Conservation (phyloP, 345 rosid species). For the Camelina laxa region DNA sequence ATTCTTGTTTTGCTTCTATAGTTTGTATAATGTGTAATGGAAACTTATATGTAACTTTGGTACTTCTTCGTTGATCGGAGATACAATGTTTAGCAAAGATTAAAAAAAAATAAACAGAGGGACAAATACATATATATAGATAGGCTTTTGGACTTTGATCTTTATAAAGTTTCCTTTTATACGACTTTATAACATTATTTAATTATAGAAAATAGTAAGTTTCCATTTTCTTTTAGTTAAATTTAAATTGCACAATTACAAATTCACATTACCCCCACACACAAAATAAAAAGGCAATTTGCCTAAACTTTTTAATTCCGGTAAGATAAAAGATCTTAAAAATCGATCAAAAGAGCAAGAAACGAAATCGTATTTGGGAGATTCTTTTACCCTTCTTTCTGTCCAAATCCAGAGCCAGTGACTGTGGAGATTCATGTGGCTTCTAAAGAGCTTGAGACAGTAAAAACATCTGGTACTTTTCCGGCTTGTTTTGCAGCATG, state of each 20-base stretch:
- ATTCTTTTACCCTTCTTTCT: conserved; percentile 82
- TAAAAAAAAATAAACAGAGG: too few species aligned
- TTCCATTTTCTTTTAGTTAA: neutral
- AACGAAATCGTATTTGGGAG: neutral
- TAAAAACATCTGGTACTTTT: conserved; percentile 94
- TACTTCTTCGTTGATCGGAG: neutral
- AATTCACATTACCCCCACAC: neutral
- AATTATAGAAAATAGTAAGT: neutral
- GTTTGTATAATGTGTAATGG: too few species aligned
- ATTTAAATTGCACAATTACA: neutral
- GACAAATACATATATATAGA: too few species aligned
- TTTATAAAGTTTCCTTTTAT: too few species aligned
- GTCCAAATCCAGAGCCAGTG: conserved; percentile 99
- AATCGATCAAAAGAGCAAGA: neutral
- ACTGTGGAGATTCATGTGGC: conserved; percentile 99
- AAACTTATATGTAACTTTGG: too few species aligned
- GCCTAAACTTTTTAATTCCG: neutral
- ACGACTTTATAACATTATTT: neutral
- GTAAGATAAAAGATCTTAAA: conserved; percentile 1
- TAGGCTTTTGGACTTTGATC: too few species aligned
- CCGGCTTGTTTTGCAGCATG: conserved; percentile 85
- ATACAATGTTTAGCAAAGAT: too few species aligned
- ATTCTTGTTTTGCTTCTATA: neutral
- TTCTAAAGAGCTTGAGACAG: conserved; percentile 93
- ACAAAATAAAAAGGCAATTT: neutral